Evolutionary conservation across 192 early-diverging fungal species (phyloP).

Genomic region (Backusella australiensis): DNA sequence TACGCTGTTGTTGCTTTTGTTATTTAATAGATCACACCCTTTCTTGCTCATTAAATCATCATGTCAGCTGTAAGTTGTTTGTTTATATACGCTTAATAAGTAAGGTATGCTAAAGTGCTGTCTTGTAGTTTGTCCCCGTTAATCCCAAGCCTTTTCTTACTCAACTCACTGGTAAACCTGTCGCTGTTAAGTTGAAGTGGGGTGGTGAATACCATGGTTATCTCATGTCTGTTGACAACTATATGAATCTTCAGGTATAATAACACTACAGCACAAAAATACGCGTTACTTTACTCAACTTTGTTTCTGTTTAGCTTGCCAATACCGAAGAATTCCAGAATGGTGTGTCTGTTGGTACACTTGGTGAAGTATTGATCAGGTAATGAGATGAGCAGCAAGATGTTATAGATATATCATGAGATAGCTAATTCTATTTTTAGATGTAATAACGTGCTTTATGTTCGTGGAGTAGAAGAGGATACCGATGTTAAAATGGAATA

Average conservation of each 20-base stretch:
- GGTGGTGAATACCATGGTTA: constrained; percentile 96
- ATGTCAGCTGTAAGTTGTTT: constrained; percentile 13
- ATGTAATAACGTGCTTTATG: constrained; percentile 85
- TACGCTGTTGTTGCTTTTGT: too few species aligned
- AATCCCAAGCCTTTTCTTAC: constrained; percentile 98
- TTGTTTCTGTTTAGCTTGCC: constrained; percentile 60
- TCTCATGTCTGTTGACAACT: constrained; percentile 87
- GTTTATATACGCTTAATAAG: background rate
- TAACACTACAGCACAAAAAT: background rate
- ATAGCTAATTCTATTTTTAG: constrained; percentile 32
- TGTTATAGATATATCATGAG: background rate
- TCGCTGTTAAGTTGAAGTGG: constrained; percentile 97
- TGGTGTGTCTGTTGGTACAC: constrained; percentile 80
- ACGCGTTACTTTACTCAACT: background rate
- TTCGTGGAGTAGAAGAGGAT: constrained; percentile 67
- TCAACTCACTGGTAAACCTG: constrained; percentile 87
- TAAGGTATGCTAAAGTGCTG: background rate
- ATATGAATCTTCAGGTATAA: constrained; percentile 94
- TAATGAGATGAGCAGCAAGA: constrained; percentile 14
- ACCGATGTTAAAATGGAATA: constrained; percentile 22
- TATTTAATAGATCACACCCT: background rate
- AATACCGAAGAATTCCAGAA: constrained; percentile 96
- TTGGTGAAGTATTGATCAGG: constrained; percentile 93
- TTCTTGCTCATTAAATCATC: constrained; percentile 4
- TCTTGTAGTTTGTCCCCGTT: constrained; percentile 77